A percentile compares a stretch with the other conserved stretches of the same genome.
Conservation (phyloP, 257 asterid genomes). For the Cordia subcordata region DNA sequence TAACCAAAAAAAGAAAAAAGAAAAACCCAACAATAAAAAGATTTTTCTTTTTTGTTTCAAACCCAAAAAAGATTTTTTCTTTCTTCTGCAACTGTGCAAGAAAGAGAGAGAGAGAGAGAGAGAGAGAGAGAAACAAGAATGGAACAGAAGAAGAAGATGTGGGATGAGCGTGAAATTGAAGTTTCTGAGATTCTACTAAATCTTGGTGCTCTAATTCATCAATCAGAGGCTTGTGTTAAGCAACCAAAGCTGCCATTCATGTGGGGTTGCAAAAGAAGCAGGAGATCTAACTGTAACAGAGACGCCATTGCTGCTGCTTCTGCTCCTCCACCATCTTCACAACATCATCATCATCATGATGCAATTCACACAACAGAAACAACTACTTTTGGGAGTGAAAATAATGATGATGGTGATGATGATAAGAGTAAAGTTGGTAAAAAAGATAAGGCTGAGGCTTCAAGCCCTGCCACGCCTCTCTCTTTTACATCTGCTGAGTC, state of each 20-base stretch:
- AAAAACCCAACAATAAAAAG: no score
- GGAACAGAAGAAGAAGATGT: conserved; percentile 13
- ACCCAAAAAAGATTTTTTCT: no score
- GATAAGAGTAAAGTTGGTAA: no score
- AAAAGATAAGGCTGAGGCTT: conserved; percentile 22
- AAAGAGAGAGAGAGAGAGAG: background rate
- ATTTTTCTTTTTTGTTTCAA: no score
- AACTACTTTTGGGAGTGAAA: background rate
- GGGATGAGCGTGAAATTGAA: conserved; percentile 27
- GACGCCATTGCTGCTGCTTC: background rate
- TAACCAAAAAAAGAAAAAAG: no score
- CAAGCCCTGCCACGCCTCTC: conserved; percentile 65
- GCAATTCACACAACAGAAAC: background rate
- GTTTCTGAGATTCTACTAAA: conserved; percentile 43
- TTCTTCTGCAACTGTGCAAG: no score
- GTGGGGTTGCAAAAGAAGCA: conserved; percentile 18
- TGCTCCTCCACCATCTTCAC: background rate
- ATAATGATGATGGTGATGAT: background rate
- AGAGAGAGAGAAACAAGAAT: conserved; percentile 12
- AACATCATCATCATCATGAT: background rate
- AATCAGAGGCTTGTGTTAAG: background rate
- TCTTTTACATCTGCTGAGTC: conserved; percentile 48
- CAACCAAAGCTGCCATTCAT: background rate
- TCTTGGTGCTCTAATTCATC: conserved; percentile 11
- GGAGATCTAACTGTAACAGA: conserved; percentile 35